These are phyloP conservation scores for Eimeria acervulina DNA, from an alignment of 169 alveolate genomes.

Conservation along the genomic window DNA sequence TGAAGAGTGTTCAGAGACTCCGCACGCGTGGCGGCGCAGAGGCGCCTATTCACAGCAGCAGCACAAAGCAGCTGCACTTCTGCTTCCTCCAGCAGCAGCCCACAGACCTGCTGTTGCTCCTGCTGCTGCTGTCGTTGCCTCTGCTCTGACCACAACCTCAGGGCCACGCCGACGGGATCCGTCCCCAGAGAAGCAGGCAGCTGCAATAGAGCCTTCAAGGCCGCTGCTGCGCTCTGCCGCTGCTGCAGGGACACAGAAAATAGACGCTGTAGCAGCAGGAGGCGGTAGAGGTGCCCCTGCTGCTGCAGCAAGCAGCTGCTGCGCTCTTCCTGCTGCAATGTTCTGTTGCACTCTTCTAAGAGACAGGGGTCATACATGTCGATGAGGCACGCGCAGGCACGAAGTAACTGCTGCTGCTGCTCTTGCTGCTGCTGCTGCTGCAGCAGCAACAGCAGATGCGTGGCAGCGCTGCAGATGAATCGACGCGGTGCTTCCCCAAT, in stretches of 20 bases:
- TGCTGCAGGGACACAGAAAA: constrained; percentile 66
- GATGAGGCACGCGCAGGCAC: constrained; percentile 63
- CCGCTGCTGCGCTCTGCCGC: constrained; percentile 71
- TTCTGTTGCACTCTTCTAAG: constrained; percentile 38
- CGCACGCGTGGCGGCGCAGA: constrained; percentile 53
- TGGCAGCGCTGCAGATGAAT: constrained; percentile 57
- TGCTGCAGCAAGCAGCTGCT: constrained; percentile 28
- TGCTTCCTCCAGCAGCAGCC: constrained; percentile 39
- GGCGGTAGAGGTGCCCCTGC: constrained; percentile 42
- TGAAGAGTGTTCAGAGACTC: constrained; percentile 41
- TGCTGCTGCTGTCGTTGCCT: neutral
- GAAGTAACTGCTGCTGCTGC: constrained; percentile 57
- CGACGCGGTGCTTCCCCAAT: constrained; percentile 37
- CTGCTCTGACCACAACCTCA: constrained; percentile 35
- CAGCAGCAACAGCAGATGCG: constrained; percentile 58
- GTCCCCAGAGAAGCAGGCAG: constrained; percentile 22
- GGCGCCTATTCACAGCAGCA: constrained; percentile 65
- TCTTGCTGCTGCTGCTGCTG: constrained; percentile 46
- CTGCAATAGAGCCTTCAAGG: constrained; percentile 52
- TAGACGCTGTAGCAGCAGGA: constrained; percentile 67
- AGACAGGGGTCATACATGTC: constrained; percentile 61
- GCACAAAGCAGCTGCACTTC: constrained; percentile 64
- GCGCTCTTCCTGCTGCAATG: constrained; percentile 51
- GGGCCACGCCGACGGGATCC: constrained; percentile 68
- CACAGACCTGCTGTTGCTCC: constrained; percentile 25